A percentile compares a stretch with the other conserved stretches of the same genome.
phyloP scores from a whole-genome alignment of 1,139 yeast species.

The Geotrichum europaeum region DNA sequence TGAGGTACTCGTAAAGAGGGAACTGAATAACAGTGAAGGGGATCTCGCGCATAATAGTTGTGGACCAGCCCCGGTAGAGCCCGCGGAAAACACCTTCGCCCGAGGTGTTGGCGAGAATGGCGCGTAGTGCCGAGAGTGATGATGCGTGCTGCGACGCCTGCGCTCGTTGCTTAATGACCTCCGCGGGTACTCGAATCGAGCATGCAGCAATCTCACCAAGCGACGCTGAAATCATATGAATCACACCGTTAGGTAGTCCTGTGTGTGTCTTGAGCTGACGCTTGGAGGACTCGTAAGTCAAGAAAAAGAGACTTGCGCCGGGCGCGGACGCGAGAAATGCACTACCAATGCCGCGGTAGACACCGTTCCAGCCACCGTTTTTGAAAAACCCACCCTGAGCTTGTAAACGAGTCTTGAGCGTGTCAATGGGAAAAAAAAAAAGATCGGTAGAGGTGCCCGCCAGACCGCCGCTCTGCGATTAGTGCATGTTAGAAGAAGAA shows the following conservation, averaged over 20 bases:
- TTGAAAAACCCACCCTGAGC: constrained; percentile 90
- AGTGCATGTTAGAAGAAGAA: constrained; percentile 8
- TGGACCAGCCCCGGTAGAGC: constrained; percentile 85
- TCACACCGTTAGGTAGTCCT: constrained; percentile 30
- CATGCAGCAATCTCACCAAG: constrained; percentile 92
- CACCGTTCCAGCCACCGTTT: constrained; percentile 90
- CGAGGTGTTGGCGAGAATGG: constrained; percentile 50
- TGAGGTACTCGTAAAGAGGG: constrained; percentile 83
- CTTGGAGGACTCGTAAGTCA: constrained; percentile 80
- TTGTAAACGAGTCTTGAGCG: constrained; percentile 86
- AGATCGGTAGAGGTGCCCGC: constrained; percentile 96
- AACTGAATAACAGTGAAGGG: constrained; percentile 95
- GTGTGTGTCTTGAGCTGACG: constrained; percentile 40
- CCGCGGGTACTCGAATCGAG: constrained; percentile 91
- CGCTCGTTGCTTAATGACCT: constrained; percentile 89
- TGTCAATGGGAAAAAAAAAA: constrained; percentile 93
- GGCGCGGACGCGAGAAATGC: constrained; percentile 96
- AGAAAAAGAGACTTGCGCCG: constrained; percentile 77
- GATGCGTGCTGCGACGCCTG: constrained; percentile 63
- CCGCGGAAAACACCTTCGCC: constrained; percentile 79
- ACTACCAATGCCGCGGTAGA: constrained; percentile 87
- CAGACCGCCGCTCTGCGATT: constrained; percentile 71
- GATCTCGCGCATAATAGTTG: constrained; percentile 88
- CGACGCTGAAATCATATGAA: constrained; percentile 84
- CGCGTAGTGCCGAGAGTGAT: constrained; percentile 60